Base-by-base conservation (phyloP, 352 stramenopile species). In the Paralagenidium karlingii region DNA sequence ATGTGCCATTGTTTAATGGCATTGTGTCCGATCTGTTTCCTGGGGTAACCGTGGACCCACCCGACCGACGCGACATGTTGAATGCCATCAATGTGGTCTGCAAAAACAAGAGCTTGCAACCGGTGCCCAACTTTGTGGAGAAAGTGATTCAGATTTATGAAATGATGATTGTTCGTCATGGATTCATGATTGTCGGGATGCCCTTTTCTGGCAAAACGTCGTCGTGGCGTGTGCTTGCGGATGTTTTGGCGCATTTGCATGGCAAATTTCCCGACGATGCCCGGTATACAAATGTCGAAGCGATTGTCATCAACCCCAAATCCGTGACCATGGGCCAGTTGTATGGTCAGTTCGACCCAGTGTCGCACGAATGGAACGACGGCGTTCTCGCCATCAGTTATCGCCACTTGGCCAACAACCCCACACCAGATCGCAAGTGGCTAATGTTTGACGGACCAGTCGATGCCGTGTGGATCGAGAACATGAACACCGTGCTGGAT, bases 121-220 rank as follows among this genome's bases (percentile, higher is more conserved):
- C 82, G 3, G 82, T 89, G 24, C 56, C 68, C 1, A 92, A 86
- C 38, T 96, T 96, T 54, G 73, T 94, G 11, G 85, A 88, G 25
- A 97, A 97, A 37, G 81, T 96, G 9, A 90, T 96, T 38, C 85
- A 97, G 47, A 90, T 97, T 25, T 96, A 97, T 56, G 89, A 97
- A 45, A 97, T 97, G 86, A 95, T 97, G 69, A 88, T 97, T 36
- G 90, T 97, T 24, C 80, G 91, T 1, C 90, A 97, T 53, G 91
- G 91, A 5, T 95, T 97, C 43, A 97, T 97, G 88, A 70, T 97
- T 32, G 90, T 97, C 7, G 91, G 89, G 8, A 91, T 96, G 71
- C 86, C 90, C 6, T 94, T 94, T 31, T 95, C 84, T 1, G 90
- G 90, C 9, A 97, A 97, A 60, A 96, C 88, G 3, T 82, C 68